Percentiles rank a stretch among this genome's conserved stretches.
Evolutionary conservation across 768 basidiomycete genomes (phyloP).

Genomic region (Tricholoma matsutake): DNA sequence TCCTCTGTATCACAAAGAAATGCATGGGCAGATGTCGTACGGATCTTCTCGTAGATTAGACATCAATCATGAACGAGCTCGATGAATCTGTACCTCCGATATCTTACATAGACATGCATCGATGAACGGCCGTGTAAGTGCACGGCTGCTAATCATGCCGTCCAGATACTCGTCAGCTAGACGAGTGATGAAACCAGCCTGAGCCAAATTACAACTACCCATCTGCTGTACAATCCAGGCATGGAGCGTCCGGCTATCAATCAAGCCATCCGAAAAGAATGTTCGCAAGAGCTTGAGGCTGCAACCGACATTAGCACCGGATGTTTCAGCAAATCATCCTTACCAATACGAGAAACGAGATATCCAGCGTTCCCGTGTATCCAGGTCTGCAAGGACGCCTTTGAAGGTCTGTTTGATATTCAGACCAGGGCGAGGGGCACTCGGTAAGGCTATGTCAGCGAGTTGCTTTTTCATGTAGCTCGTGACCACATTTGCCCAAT

Average conservation of each 20-base stretch:
- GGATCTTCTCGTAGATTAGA: constrained; percentile 41
- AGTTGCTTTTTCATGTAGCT: constrained; percentile 83
- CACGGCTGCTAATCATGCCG: constrained; percentile 63
- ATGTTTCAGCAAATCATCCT: constrained; percentile 10
- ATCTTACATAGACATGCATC: constrained; percentile 70
- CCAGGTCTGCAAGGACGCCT: constrained; percentile 69
- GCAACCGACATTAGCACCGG: background rate
- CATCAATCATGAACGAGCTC: background rate
- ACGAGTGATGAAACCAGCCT: constrained; percentile 71
- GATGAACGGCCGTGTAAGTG: constrained; percentile 63
- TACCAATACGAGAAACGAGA: constrained; percentile 79
- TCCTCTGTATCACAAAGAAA: constrained; percentile 52
- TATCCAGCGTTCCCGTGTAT: constrained; percentile 72
- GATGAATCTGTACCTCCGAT: constrained; percentile 47
- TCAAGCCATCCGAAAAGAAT: constrained; percentile 78
- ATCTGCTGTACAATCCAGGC: constrained; percentile 79
- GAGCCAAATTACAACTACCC: constrained; percentile 74
- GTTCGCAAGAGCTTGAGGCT: constrained; percentile 71
- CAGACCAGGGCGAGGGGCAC: constrained; percentile 68
- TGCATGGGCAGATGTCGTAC: constrained; percentile 48
- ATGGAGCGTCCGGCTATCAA: constrained; percentile 75
- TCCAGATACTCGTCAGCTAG: constrained; percentile 80
- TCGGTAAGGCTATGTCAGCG: constrained; percentile 74
- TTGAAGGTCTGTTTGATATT: constrained; percentile 87
- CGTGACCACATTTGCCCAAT: constrained; percentile 82